These are phyloP conservation scores for Malus hybrid DNA, from an alignment of 331 rosid genomes.

Conservation along the genomic window DNA sequence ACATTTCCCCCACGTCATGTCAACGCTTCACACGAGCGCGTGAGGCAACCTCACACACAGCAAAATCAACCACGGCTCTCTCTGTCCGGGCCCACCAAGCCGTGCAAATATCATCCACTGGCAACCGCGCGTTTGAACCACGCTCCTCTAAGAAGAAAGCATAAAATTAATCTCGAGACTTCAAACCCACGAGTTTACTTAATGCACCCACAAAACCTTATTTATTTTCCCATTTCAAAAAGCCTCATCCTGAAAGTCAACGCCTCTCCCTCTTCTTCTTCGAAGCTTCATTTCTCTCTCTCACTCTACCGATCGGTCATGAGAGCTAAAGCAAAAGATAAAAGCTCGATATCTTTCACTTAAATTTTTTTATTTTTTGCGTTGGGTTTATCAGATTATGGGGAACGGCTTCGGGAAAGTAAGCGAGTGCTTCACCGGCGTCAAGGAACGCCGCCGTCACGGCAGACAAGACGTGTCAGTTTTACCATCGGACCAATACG, in stretches of 20 bases:
- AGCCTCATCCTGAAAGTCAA: constrained; percentile 45
- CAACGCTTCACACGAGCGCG: constrained; percentile 19
- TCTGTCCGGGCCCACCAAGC: background rate
- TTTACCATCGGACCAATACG: constrained; percentile 54
- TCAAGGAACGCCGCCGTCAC: constrained; percentile 12
- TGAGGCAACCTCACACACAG: background rate
- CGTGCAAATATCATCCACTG: constrained; percentile 6
- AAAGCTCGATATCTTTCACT: background rate
- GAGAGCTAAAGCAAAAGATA: constrained; percentile 16
- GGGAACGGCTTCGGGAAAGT: constrained; percentile 89
- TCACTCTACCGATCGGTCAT: constrained; percentile 22
- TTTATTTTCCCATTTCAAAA: constrained; percentile 32
- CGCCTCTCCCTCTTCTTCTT: constrained; percentile 36
- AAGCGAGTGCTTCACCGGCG: constrained; percentile 73
- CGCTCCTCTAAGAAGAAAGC: background rate
- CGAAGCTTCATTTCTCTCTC: constrained; percentile 18
- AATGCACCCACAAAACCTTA: background rate
- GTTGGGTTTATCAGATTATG: constrained; percentile 28
- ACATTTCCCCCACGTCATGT: constrained; percentile 2
- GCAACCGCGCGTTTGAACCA: constrained; percentile 6
- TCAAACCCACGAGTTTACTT: constrained; percentile 11
- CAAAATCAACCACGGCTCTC: background rate
- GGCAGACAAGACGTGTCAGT: constrained; percentile 49
- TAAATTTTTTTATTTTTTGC: background rate
- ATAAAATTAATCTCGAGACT: constrained; percentile 17